Evolutionary conservation across 177 flowering plant species (phyloP).

Genomic region (Tripterygium wilfordii): DNA sequence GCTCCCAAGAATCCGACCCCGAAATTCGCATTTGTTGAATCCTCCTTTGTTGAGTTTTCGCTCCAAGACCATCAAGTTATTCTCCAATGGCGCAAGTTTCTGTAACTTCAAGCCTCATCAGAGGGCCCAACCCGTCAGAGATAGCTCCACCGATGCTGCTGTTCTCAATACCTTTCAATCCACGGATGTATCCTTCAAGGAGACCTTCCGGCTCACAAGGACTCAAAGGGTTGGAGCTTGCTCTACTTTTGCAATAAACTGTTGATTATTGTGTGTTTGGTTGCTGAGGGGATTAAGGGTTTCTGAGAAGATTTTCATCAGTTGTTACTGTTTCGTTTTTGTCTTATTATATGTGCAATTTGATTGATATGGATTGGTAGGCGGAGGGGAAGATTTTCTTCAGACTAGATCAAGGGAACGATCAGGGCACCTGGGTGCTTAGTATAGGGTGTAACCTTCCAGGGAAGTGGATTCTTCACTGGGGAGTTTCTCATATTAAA

Average conservation of each 20-base stretch:
- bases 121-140: slow-evolving; percentile 17
- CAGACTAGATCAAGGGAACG: slow-evolving; percentile 45
- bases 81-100: slow-evolving; percentile 24
- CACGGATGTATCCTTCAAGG: slow-evolving; percentile 32
- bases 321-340: too few relatives aligned
- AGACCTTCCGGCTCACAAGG: slow-evolving; percentile 48
- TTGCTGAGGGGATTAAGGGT: background rate
- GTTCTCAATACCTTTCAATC: too few relatives aligned
- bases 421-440: slow-evolving; percentile 38
- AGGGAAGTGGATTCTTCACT: slow-evolving; percentile 94
- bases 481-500: slow-evolving; percentile 73
- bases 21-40: slow-evolving; percentile 15
- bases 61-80: slow-evolving; percentile 11
- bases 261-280: background rate
- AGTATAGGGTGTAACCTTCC: slow-evolving; percentile 80
- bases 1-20: too few relatives aligned
- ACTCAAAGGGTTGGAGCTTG: slow-evolving; percentile 34
- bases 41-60: too few relatives aligned
- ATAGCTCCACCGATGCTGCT: slow-evolving; percentile 29
- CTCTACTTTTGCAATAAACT: background rate
- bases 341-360: background rate
- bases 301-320: too few relatives aligned
- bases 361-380: slow-evolving; percentile 28
- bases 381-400: slow-evolving; percentile 73
- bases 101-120: slow-evolving; percentile 26